These are phyloP conservation scores for Teunomyces cretensis DNA, from an alignment of 805 yeast genomes.

Conservation along the genomic window DNA sequence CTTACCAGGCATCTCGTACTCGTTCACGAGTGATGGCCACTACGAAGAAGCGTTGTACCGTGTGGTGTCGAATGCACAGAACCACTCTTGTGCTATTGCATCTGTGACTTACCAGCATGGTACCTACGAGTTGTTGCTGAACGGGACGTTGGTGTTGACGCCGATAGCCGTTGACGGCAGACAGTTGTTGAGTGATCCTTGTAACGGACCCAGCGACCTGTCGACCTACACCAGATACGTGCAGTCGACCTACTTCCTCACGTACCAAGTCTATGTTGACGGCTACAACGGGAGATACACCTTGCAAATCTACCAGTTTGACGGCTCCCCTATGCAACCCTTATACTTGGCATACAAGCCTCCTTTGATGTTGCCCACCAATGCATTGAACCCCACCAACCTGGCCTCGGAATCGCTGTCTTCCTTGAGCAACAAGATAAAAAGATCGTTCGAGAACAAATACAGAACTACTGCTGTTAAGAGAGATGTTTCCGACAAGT, in stretches of 20 bases:
- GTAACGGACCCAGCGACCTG: constrained; percentile 46
- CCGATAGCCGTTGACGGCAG: constrained; percentile 91
- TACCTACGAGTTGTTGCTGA: constrained; percentile 56
- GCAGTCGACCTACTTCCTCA: constrained; percentile 60
- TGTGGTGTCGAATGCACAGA: constrained; percentile 63
- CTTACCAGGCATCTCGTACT: constrained; percentile 88
- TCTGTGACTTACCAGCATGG: constrained; percentile 90
- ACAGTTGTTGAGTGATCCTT: constrained; percentile 85
- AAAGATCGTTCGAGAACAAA: constrained; percentile 77
- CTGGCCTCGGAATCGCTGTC: constrained; percentile 34
- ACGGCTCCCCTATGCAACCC: constrained; percentile 82
- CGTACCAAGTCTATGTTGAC: constrained; percentile 63
- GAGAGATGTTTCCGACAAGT: constrained; percentile 30
- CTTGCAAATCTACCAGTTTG: constrained; percentile 70
- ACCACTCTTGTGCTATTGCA: constrained; percentile 84
- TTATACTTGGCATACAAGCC: constrained; percentile 90
- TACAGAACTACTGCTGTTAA: constrained; percentile 72
- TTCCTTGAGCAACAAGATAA: constrained; percentile 45
- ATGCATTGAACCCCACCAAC: constrained; percentile 83
- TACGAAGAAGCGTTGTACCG: constrained; percentile 89
- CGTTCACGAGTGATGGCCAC: constrained; percentile 89
- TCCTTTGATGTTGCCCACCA: constrained; percentile 94
- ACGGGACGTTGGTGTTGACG: constrained; percentile 66
- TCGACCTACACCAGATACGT: constrained; percentile 72
- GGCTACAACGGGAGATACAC: constrained; percentile 81